phyloP scores from a whole-genome alignment of 1,139 yeast species.

The Hansenula sp. region DNA sequence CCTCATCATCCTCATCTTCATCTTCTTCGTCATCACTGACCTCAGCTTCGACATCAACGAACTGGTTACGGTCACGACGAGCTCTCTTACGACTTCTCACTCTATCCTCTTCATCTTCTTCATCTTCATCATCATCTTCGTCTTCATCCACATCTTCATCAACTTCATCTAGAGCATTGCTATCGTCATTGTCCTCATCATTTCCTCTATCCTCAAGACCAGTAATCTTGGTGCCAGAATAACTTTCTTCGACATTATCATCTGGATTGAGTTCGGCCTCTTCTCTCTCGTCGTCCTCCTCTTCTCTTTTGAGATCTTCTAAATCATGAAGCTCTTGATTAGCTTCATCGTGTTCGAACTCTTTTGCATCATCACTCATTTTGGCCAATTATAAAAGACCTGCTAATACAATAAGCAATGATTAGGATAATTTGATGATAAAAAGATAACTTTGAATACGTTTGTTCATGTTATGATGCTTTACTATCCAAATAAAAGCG shows the following conservation, averaged over 20 bases:
- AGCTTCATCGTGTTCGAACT: conserved; percentile 25
- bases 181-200: conserved; percentile 25
- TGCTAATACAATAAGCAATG: not conserved
- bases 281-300: conserved; percentile 20
- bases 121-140: conserved; percentile 53
- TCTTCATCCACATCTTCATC: conserved; percentile 39
- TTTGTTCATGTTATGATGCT: no score
- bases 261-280: conserved; percentile 6
- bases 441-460: no score
- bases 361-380: conserved; percentile 24
- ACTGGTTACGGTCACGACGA: conserved; percentile 77
- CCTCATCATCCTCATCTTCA: conserved; percentile 90
- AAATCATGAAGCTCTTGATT: conserved; percentile 25
- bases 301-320: conserved; percentile 25
- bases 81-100: conserved; percentile 49
- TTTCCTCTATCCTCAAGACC: conserved; percentile 3
- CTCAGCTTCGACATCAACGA: conserved; percentile 98
- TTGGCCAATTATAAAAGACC: not conserved
- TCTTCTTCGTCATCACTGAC: conserved; percentile 98
- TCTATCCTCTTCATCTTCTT: conserved; percentile 58
- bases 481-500: no score
- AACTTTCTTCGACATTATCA: conserved; percentile 4
- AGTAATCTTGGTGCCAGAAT: not conserved
- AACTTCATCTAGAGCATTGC: conserved; percentile 30
- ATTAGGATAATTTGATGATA: no score